Evolutionary conservation across 192 early-diverging fungal species (phyloP).

Genomic region (Backusella tarrabulga): DNA sequence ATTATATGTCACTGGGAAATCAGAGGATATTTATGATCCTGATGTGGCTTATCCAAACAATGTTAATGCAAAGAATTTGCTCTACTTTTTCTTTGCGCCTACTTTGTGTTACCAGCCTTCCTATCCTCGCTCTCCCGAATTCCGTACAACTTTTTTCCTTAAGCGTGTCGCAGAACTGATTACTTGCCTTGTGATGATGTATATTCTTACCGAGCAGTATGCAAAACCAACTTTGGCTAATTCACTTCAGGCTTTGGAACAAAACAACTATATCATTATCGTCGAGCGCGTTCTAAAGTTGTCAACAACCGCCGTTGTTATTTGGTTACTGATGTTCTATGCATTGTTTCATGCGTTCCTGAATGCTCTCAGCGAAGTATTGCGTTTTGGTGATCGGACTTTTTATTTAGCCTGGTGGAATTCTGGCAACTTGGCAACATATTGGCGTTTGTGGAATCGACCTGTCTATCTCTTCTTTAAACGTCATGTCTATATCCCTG

Average conservation of each 20-base stretch:
- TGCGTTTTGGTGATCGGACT: conserved; percentile 84
- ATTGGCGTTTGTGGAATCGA: conserved; percentile 92
- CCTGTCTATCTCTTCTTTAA: conserved; percentile 89
- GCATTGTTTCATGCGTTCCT: conserved; percentile 78
- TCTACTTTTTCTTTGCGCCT: conserved; percentile 79
- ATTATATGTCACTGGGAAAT: conserved; percentile 31
- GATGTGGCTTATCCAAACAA: conserved; percentile 71
- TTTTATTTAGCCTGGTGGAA: conserved; percentile 96
- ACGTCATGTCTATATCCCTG: conserved; percentile 84
- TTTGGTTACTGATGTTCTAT: conserved; percentile 94
- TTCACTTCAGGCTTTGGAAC: conserved; percentile 70
- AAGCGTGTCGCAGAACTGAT: conserved; percentile 78
- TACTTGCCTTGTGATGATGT: conserved; percentile 69
- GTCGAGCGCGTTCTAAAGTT: conserved; percentile 88
- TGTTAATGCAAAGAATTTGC: conserved; percentile 59
- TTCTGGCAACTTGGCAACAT: conserved; percentile 67
- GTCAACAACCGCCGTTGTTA: conserved; percentile 66
- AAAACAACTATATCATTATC: conserved; percentile 60
- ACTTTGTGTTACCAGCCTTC: conserved; percentile 88
- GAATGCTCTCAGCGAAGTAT: conserved; percentile 79
- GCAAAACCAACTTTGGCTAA: conserved; percentile 78
- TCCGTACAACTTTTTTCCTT: conserved; percentile 71
- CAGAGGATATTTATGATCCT: conserved; percentile 40
- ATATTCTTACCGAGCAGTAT: conserved; percentile 77
- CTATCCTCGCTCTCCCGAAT: conserved; percentile 67